Evolutionary conservation across 306 rosid species (phyloP), one percentile per base, ranked within the genome.

Genomic region (Vigna trinervia): DNA sequence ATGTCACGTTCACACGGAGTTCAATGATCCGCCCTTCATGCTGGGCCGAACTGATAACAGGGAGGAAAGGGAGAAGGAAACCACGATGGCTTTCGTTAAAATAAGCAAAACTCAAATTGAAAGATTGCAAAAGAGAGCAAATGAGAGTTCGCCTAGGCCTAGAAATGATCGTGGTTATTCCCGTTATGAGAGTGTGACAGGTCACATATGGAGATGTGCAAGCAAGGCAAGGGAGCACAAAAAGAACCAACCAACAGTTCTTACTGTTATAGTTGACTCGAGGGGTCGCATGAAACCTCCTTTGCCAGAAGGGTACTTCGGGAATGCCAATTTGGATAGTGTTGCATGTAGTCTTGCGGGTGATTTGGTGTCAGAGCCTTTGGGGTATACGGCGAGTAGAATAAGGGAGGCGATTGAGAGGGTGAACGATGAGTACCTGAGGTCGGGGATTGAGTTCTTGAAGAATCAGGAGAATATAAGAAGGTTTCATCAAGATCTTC

Each of bases 121-220:
- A 36, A 73, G 60, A 0, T 20, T 92, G 20, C 89, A 69, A 69
- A 74, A 59, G 26, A 50, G 3, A 41, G 92, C 92, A 0, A 88
- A 92, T 20, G 80, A 84, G 7, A 68, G 62, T 12, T 26, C 8
- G 13, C 20, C 30, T 3, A 65, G 28, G 6, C 75, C 61, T 15
- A 23, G 30, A 0, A 76, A 50, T 0, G 65, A n/a, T 2, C 79
- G 80, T 0, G 39, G 75, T 22, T 91, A 80, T 19, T 83, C 82
- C 0, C 78, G 90, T 32, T 90, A 78, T 3, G 96, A 92, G 77
- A 34, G 77, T 0, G 1, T 92, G 8, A 43, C 89, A 0, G 90
- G 89, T 1, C 87, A 92, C 48, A 45, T 90, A 2, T 92, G 96
- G 97, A 85, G 84, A 61, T 81, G 85, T 48, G 88, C 92, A 0